A percentile compares a stretch with the other conserved stretches of the same genome.
phyloP scores from a whole-genome alignment of 257 asterid species.

The Voacanga thouarsii region DNA sequence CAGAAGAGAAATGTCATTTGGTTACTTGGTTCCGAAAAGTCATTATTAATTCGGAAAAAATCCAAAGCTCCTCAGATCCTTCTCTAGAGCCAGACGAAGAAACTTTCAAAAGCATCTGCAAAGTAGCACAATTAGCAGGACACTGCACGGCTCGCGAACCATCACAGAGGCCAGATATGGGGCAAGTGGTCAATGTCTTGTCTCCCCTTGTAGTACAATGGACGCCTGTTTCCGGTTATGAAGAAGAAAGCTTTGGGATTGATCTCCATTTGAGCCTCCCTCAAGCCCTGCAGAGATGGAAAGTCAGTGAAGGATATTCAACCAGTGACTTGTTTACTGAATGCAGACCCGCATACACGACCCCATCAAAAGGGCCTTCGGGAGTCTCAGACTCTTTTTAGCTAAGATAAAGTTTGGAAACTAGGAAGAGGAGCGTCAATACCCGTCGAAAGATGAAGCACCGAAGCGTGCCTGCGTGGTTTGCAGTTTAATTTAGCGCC shows the following conservation, averaged over 20 bases:
- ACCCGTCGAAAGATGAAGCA: too few species aligned
- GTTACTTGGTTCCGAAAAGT: slow-evolving; percentile 68
- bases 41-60: slow-evolving; percentile 39
- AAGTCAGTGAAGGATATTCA: slow-evolving; percentile 38
- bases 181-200: slow-evolving; percentile 63
- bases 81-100: slow-evolving; percentile 45
- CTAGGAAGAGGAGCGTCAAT: too few species aligned
- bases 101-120: slow-evolving; percentile 44
- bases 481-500: too few species aligned
- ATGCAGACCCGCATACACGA: neutral
- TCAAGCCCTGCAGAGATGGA: slow-evolving; percentile 68
- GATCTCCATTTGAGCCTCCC: slow-evolving; percentile 54
- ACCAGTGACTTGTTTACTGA: slow-evolving; percentile 9
- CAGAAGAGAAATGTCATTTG: slow-evolving; percentile 60
- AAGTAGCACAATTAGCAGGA: slow-evolving; percentile 70
- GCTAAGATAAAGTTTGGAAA: neutral
- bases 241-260: slow-evolving; percentile 31
- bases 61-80: slow-evolving; percentile 46
- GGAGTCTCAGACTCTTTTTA: neutral
- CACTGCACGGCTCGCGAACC: slow-evolving; percentile 75
- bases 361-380: neutral
- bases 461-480: too few species aligned
- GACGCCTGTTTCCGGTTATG: slow-evolving; percentile 43
- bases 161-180: slow-evolving; percentile 72
- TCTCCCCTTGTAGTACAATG: slow-evolving; percentile 72